phyloP scores from a whole-genome alignment of 805 yeast species.

The Pichia scutulata region DNA sequence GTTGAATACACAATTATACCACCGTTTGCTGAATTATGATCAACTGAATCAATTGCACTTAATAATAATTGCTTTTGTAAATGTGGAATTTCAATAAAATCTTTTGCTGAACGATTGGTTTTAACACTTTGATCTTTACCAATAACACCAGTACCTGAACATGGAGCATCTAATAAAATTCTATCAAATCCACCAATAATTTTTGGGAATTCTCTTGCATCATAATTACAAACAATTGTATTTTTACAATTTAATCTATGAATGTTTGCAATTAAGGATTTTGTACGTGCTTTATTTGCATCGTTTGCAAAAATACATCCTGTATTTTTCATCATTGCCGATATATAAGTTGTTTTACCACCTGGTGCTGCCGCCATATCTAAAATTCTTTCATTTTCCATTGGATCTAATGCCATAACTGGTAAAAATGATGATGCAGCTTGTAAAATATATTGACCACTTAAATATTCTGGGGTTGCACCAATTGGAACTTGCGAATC shows the following conservation, averaged over 20 bases:
- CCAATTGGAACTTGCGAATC: slow-evolving; percentile 99
- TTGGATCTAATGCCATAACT: slow-evolving; percentile 96
- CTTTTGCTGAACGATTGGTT: slow-evolving; percentile 89
- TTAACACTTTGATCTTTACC: slow-evolving; percentile 95
- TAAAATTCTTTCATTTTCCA: slow-evolving; percentile 87
- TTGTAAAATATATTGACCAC: slow-evolving; percentile 95
- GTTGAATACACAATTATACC: slow-evolving; percentile 95
- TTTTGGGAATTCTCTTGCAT: slow-evolving; percentile 96
- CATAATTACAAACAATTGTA: slow-evolving; percentile 94
- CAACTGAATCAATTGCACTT: slow-evolving; percentile 96
- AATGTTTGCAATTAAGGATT: slow-evolving; percentile 92
- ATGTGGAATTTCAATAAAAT: slow-evolving; percentile 93
- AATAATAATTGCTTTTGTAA: slow-evolving; percentile 88
- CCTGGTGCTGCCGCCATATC: slow-evolving; percentile 99
- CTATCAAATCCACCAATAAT: slow-evolving; percentile 98
- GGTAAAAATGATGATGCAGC: slow-evolving; percentile 98
- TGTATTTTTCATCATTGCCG: slow-evolving; percentile 96
- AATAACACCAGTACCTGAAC: slow-evolving; percentile 99
- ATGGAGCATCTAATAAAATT: slow-evolving; percentile 93
- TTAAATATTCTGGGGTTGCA: slow-evolving; percentile 97
- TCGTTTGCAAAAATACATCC: slow-evolving; percentile 97
- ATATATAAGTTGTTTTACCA: slow-evolving; percentile 92
- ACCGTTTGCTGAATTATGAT: slow-evolving; percentile 85
- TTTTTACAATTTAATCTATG: slow-evolving; percentile 96
- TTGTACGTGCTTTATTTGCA: slow-evolving; percentile 92